A percentile compares a stretch with the other conserved stretches of the same genome.
Evolutionary conservation across 257 asterid species (phyloP).

Genomic region (Petunia secreta): DNA sequence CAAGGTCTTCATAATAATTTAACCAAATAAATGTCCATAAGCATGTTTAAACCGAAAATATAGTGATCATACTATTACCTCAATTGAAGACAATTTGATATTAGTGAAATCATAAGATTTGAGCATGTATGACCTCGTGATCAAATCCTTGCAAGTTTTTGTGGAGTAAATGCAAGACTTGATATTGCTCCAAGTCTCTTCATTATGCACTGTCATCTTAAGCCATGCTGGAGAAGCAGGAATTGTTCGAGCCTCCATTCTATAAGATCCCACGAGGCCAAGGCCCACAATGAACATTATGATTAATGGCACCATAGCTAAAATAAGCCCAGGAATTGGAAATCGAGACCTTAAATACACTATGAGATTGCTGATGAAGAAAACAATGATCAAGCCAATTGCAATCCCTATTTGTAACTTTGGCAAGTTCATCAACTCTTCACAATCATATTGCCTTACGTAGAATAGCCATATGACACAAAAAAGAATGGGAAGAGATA

Average conservation of each 20-base stretch:
- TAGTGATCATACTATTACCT: constrained; percentile 27
- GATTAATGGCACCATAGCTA: constrained; percentile 34
- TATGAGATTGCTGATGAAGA: constrained; percentile 37
- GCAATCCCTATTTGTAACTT: constrained; percentile 37
- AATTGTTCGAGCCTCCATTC: constrained; percentile 29
- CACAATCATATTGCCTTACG: constrained; percentile 39
- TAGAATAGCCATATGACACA: constrained; percentile 39
- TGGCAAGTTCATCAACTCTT: constrained; percentile 36
- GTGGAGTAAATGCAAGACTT: constrained; percentile 45
- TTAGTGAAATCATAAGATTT: constrained; percentile 28
- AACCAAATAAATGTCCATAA: no score
- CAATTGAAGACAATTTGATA: constrained; percentile 33
- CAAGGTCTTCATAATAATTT: no score
- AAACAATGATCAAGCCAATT: constrained; percentile 33
- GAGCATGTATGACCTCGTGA: constrained; percentile 30
- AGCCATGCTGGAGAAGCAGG: constrained; percentile 50
- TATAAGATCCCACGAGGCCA: constrained; percentile 40
- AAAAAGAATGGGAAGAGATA: constrained; percentile 44
- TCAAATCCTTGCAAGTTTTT: constrained; percentile 38
- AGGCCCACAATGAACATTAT: constrained; percentile 41
- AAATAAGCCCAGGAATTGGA: constrained; percentile 31
- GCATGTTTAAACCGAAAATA: neutral
- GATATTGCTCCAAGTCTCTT: constrained; percentile 36
- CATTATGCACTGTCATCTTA: constrained; percentile 28
- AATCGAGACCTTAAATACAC: constrained; percentile 24